Conservation (phyloP, 129 eudicot species). For the Flaveria bidentis region DNA sequence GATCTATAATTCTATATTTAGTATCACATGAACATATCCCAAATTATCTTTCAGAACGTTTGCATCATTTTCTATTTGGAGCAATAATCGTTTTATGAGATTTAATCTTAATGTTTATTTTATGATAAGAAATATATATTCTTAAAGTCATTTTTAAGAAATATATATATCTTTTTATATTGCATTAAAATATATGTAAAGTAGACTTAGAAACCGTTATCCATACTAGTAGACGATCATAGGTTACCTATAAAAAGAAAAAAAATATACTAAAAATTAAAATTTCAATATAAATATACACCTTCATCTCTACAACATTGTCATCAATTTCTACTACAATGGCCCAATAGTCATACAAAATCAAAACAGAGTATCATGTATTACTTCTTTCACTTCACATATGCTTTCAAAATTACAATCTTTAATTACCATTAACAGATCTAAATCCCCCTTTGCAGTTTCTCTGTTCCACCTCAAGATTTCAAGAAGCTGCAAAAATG, state of each 20-base stretch:
- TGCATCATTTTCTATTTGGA: not conserved
- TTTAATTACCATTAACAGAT: conserved; percentile 3
- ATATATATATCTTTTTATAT: too few species aligned
- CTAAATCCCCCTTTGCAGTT: conserved; percentile 17
- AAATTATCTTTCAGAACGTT: not conserved
- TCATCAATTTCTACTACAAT: conserved; percentile 30
- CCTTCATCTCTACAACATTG: conserved; percentile 18
- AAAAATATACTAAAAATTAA: not conserved
- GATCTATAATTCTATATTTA: too few species aligned
- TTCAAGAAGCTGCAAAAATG: conserved; percentile 44
- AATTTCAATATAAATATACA: conserved; percentile 38
- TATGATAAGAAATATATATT: not conserved
- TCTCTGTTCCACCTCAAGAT: conserved; percentile 32
- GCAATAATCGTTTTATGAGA: not conserved
- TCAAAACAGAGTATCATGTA: conserved; percentile 13
- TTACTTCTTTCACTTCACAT: not conserved
- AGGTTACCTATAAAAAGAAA: conserved; percentile 5
- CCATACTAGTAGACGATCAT: not conserved
- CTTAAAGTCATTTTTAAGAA: too few species aligned
- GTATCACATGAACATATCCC: not conserved
- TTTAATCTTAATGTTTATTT: not conserved
- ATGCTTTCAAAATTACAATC: not conserved
- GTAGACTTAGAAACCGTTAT: too few species aligned
- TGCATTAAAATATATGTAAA: too few species aligned
- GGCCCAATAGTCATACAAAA: conserved; percentile 24